Conservation (phyloP, 2,329 filamentous ascomycete genomes). For the Botryotinia globosa region DNA sequence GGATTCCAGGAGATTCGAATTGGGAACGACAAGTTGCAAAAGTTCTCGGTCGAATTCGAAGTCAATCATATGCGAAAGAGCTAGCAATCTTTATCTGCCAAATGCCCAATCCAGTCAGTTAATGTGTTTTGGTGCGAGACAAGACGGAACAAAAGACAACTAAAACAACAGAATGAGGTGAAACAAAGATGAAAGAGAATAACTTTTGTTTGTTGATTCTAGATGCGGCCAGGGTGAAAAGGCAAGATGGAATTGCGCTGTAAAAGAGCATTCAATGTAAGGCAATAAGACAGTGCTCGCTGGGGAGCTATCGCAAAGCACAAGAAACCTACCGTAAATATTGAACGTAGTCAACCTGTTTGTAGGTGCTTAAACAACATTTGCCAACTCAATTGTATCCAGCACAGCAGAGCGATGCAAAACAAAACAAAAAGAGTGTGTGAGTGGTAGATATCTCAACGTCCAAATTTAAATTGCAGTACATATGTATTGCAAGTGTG, state of each 20-base stretch:
- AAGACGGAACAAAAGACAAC: neutral
- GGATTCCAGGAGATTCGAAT: neutral
- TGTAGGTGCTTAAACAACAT: neutral
- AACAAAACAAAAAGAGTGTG: neutral
- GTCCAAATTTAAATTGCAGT: neutral
- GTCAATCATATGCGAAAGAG: neutral
- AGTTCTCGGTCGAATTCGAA: neutral
- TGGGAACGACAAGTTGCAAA: neutral
- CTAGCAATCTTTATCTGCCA: neutral
- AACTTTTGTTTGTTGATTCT: neutral
- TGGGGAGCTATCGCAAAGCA: neutral
- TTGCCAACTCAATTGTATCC: neutral
- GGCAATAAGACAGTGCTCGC: neutral
- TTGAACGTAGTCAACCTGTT: neutral
- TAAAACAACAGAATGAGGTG: neutral
- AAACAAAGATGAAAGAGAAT: constrained; percentile 2
- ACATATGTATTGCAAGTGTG: neutral
- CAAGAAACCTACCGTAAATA: neutral
- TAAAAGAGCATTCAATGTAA: neutral
- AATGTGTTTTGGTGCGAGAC: neutral
- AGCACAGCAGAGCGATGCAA: neutral
- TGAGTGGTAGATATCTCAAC: neutral
- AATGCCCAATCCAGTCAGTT: neutral
- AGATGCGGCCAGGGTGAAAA: neutral
- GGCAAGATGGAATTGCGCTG: neutral